Conservation (phyloP, 768 basidiomycete genomes). For the Austroboletus eburneus region DNA sequence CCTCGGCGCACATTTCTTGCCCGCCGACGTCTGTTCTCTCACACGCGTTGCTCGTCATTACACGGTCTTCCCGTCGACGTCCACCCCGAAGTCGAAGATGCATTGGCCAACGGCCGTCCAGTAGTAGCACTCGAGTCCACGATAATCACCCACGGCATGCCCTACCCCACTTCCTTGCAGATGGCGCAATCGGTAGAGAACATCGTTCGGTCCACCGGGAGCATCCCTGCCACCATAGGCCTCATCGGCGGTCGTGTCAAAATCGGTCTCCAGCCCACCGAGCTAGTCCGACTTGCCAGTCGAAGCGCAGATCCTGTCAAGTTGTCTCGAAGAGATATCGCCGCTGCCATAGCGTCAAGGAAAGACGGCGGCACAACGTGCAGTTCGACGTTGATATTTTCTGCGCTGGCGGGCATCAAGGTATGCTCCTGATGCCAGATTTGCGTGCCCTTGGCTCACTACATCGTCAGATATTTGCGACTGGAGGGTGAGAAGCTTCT, state of each 20-base stretch:
- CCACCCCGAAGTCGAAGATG: slow-evolving; percentile 81
- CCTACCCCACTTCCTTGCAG: slow-evolving; percentile 70
- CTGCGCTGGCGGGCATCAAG: slow-evolving; percentile 84
- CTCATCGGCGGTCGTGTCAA: slow-evolving; percentile 80
- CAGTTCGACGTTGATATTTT: slow-evolving; percentile 68
- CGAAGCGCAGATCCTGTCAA: slow-evolving; percentile 48
- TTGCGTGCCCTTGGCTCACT: slow-evolving; percentile 6
- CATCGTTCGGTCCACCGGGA: slow-evolving; percentile 69
- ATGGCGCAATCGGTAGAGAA: slow-evolving; percentile 68
- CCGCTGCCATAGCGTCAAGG: slow-evolving; percentile 61
- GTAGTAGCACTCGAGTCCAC: slow-evolving; percentile 92
- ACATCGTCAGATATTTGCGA: slow-evolving; percentile 68
- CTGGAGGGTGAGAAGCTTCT: slow-evolving; percentile 70
- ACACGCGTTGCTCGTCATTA: not conserved
- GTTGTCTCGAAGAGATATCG: slow-evolving; percentile 79
- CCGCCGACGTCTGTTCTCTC: slow-evolving; percentile 6
- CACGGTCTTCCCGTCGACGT: slow-evolving; percentile 52
- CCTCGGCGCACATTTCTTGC: too few species aligned
- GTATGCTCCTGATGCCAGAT: slow-evolving; percentile 29
- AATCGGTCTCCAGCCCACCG: slow-evolving; percentile 64
- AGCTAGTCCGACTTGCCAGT: slow-evolving; percentile 69
- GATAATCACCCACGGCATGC: slow-evolving; percentile 90
- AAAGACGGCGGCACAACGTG: slow-evolving; percentile 81
- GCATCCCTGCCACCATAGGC: slow-evolving; percentile 90
- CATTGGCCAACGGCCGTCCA: slow-evolving; percentile 57